Evolutionary conservation across 176 grass and related monocot genomes (phyloP).

Genomic region (Secale cereale): DNA sequence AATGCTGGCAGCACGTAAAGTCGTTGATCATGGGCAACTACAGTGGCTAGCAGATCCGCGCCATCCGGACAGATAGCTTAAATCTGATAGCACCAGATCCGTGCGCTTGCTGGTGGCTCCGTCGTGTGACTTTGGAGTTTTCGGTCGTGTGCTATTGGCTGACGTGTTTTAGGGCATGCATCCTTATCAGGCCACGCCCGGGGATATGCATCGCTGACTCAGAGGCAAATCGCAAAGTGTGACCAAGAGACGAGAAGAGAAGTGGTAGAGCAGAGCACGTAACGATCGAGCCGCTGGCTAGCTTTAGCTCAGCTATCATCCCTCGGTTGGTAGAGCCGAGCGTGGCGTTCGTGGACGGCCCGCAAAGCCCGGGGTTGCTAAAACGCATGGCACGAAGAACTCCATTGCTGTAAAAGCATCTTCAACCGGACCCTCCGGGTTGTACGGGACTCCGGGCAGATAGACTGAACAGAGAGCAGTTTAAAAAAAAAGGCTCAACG

Average conservation of each 20-base stretch:
- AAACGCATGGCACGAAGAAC: background rate
- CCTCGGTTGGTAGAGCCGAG: background rate
- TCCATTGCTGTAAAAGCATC: background rate
- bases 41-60: background rate
- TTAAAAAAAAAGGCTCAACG: too few relatives aligned
- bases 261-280: background rate
- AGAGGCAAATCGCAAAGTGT: background rate
- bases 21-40: background rate
- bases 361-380: background rate
- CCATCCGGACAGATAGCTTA: background rate
- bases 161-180: background rate
- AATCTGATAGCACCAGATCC: too few relatives aligned
- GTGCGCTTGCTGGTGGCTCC: too few relatives aligned
- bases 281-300: background rate
- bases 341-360: background rate
- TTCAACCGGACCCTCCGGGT: too few relatives aligned
- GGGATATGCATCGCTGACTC: background rate
- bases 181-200: background rate
- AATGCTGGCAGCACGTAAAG: background rate
- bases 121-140: background rate
- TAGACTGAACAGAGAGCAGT: too few relatives aligned
- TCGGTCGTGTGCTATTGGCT: background rate
- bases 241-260: background rate
- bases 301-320: too few relatives aligned
- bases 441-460: too few relatives aligned